A percentile compares a stretch with the other conserved stretches of the same genome.
These are phyloP conservation scores for Scedosporium apiospermum DNA, from an alignment of 2,329 filamentous ascomycete species.

Conservation along the genomic window DNA sequence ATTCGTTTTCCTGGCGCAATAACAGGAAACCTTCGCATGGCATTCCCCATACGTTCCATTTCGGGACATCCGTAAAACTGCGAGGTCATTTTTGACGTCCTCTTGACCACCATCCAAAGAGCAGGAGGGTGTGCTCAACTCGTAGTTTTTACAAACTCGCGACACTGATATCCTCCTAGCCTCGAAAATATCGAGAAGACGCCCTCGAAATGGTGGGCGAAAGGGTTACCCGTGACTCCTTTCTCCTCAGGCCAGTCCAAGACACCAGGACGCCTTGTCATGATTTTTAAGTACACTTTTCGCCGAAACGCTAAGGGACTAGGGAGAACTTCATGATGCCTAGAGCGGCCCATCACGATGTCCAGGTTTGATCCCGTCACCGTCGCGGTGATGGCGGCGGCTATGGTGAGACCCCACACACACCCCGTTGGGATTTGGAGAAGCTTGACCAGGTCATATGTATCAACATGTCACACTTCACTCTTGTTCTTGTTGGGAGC, in stretches of 20 bases:
- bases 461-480: slow-evolving; percentile 4
- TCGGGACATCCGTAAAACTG: background rate
- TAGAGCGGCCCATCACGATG: too few species aligned
- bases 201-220: background rate
- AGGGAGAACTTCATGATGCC: too few species aligned
- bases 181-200: background rate
- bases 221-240: background rate
- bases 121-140: background rate
- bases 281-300: too few species aligned
- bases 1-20: background rate
- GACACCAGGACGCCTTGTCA: background rate
- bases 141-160: background rate
- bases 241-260: background rate
- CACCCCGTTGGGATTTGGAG: background rate
- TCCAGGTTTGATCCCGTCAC: background rate
- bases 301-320: too few species aligned
- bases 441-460: slow-evolving; percentile 2
- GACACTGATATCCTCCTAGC: background rate
- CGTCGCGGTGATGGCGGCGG: slow-evolving; percentile 1
- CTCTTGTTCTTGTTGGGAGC: background rate
- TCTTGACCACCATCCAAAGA: background rate
- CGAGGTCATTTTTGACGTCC: background rate
- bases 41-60: background rate
- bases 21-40: background rate
- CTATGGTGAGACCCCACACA: slow-evolving; percentile 1